phyloP scores from a whole-genome alignment of 2,329 filamentous ascomycete genomes.

The Colletotrichum sp. region DNA sequence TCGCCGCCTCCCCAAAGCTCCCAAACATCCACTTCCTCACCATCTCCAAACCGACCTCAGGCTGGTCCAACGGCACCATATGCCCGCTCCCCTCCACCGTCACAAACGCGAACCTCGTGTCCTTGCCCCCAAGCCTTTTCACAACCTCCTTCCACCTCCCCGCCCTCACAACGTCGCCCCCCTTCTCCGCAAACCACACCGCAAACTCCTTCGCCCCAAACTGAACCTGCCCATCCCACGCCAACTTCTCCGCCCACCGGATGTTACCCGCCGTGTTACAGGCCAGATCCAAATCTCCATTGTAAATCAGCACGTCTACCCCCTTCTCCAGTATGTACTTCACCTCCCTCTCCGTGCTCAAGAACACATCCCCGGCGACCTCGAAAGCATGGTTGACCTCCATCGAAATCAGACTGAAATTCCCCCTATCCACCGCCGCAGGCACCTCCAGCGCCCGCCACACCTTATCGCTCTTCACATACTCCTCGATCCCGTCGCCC shows the following conservation, averaged over 20 bases:
- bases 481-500: conserved; percentile 25
- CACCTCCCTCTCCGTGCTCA: conserved; percentile 1
- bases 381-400: conserved; percentile 18
- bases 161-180: background rate
- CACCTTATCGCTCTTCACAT: conserved; percentile 26
- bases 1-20: background rate
- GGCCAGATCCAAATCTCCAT: conserved; percentile 26
- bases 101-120: conserved; percentile 24
- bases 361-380: conserved; percentile 12
- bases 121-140: background rate
- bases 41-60: conserved; percentile 20
- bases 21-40: conserved; percentile 21
- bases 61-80: conserved; percentile 34
- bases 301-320: conserved; percentile 25
- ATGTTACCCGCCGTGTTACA: conserved; percentile 29
- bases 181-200: conserved; percentile 8
- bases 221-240: conserved; percentile 47
- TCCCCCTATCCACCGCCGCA: background rate
- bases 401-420: conserved; percentile 9
- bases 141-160: conserved; percentile 13
- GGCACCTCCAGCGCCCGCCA: conserved; percentile 25
- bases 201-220: conserved; percentile 36
- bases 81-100: conserved; percentile 43
- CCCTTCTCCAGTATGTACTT: conserved; percentile 13
- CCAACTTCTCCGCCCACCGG: conserved; percentile 41